Evolutionary conservation across 768 basidiomycete genomes (phyloP), one percentile per base, ranked within the genome.

Genomic region (Amanita subjunquillea): DNA sequence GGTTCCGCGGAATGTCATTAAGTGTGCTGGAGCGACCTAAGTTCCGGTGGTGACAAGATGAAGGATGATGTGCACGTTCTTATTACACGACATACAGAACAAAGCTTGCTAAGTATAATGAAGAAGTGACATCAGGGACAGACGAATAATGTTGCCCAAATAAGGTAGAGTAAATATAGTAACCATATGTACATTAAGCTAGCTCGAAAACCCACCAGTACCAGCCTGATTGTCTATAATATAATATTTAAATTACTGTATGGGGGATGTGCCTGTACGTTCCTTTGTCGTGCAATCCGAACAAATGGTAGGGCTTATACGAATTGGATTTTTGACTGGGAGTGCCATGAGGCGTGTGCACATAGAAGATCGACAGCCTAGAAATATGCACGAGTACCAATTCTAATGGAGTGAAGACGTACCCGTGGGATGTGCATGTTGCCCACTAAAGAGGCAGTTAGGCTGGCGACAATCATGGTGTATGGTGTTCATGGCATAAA

Each of bases 371-470:
- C 68, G 76, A 64, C 85, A 87, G 53, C 70, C 79, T 80, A 48
- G 54, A 41, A 54, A 42, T 34, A 51, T n/a, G 23, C 51, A 44
- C 38, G 12, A n/a, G 53, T 36, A 34, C 40, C 51, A 17, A 20
- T 12, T 39, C 27, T 17, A 3, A 5, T 29, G 27, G 41, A 22
- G n/a, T 42, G 29, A 36, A 13, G 51, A 59, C 59, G 61, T 57
- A 83, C 84, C 79, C 49, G 72, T 64, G 47, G 66, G 69, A 62
- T 85, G 83, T 15, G 64, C 59, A 57, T 89, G 86, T 55, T 82
- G 71, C 60, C 69, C 64, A 63, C 87, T 88, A 65, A 89, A 89
- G 57, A 87, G 65, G 65, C 87, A 89, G 58, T 82, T 77, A 3
- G 69, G 62, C 55, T 71, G 70, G 43, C 79, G 63, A 58, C 87